phyloP scores from a whole-genome alignment of 495 filamentous ascomycete genomes.

The Extremus antarcticus region DNA sequence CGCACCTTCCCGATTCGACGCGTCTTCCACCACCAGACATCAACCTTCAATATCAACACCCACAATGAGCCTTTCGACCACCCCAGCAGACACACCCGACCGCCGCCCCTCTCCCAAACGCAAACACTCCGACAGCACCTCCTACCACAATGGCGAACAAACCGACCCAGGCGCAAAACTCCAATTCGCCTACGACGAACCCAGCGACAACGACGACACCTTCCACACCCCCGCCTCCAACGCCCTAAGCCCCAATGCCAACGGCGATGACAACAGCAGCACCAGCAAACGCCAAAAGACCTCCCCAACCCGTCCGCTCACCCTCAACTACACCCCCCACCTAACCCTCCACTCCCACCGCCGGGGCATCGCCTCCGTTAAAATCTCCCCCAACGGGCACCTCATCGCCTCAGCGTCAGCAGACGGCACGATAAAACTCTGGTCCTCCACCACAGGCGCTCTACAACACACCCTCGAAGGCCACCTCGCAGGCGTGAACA shows the following conservation, averaged over 20 bases:
- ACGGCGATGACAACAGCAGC: neutral
- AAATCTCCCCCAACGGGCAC: slow-evolving; percentile 77
- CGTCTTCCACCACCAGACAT: too few relatives aligned
- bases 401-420: slow-evolving; percentile 88
- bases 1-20: neutral
- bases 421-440: slow-evolving; percentile 80
- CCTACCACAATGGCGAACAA: too few relatives aligned
- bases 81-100: neutral
- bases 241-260: neutral
- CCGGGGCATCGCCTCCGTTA: slow-evolving; percentile 70
- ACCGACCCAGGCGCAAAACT: neutral
- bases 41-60: neutral
- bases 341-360: slow-evolving; percentile 64
- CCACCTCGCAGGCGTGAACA: slow-evolving; percentile 83
- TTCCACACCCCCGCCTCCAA: neutral
- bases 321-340: slow-evolving; percentile 48
- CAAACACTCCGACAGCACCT: neutral
- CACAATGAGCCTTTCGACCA: neutral
- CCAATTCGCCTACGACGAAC: slow-evolving; percentile 19
- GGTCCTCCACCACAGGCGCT: slow-evolving; percentile 68
- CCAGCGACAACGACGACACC: slow-evolving; percentile 6
- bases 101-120: neutral
- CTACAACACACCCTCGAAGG: slow-evolving; percentile 82
- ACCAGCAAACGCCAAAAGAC: slow-evolving; percentile 8
- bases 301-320: slow-evolving; percentile 20